Evolutionary conservation across 83 land plant species (phyloP).

Genomic region (Diphasiastrum complanatum): DNA sequence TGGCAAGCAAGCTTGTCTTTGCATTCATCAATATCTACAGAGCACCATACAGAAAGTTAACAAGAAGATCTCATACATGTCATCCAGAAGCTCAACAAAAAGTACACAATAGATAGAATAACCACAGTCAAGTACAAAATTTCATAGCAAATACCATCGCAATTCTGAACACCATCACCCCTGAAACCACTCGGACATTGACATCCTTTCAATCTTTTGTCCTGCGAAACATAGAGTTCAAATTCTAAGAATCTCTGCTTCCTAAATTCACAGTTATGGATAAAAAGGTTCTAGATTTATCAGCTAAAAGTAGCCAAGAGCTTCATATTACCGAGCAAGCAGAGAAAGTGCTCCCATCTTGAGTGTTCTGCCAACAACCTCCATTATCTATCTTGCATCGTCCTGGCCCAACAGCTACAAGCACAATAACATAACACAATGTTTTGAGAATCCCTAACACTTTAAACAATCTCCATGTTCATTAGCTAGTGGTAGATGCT

Average conservation of each 20-base stretch:
- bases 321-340: no score
- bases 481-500: no score
- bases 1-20: slow-evolving; percentile 74
- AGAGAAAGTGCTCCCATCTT: no score
- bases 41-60: neutral
- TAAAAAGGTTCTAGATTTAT: no score
- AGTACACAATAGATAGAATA: neutral
- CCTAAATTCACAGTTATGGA: no score
- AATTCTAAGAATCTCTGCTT: neutral
- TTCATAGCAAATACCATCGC: slow-evolving; percentile 51
- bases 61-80: neutral
- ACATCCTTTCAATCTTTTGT: slow-evolving; percentile 44
- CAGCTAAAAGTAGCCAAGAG: no score
- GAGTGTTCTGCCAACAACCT: slow-evolving; percentile 91
- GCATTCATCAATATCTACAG: slow-evolving; percentile 84
- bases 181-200: slow-evolving; percentile 66
- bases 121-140: neutral
- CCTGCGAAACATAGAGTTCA: slow-evolving; percentile 31
- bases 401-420: slow-evolving; percentile 62
- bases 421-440: no score
- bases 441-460: no score
- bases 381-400: slow-evolving; percentile 80
- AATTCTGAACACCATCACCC: slow-evolving; percentile 54
- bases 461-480: no score
- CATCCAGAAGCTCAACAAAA: neutral